Evolutionary conservation across 1,284 basidiomycete species (phyloP).

Genomic region (Sanghuangporus baumii): DNA sequence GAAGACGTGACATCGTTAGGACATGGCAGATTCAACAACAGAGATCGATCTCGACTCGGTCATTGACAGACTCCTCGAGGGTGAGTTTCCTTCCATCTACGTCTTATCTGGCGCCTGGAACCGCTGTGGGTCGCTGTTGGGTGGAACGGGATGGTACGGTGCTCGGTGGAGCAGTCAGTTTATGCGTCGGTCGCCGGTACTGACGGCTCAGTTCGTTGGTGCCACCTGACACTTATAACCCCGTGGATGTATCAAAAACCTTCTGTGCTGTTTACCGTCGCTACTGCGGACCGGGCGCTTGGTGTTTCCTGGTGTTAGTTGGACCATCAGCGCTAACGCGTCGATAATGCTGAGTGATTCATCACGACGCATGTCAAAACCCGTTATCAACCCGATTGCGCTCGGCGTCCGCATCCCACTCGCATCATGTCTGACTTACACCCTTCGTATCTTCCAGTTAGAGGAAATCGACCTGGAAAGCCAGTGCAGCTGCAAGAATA

Average conservation of each 20-base stretch:
- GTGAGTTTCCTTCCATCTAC: conserved; percentile 49
- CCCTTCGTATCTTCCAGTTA: conserved; percentile 47
- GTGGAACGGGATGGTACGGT: neutral
- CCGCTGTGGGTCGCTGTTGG: neutral
- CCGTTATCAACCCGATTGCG: conserved; percentile 1
- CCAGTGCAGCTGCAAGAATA: conserved; percentile 92
- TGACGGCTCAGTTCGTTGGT: neutral
- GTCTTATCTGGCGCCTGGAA: neutral
- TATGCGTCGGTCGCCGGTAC: neutral
- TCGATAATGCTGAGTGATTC: neutral
- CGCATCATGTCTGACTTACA: neutral
- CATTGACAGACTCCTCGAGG: conserved; percentile 94
- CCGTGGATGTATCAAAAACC: neutral
- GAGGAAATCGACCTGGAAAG: conserved; percentile 91
- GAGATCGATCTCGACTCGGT: conserved; percentile 98
- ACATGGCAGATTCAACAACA: conserved; percentile 61
- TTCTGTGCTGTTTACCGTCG: neutral
- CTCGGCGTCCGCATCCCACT: neutral
- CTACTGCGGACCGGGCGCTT: neutral
- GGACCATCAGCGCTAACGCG: neutral
- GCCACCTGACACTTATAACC: neutral
- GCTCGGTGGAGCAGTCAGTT: neutral
- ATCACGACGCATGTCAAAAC: neutral
- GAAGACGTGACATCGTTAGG: conserved; percentile 4
- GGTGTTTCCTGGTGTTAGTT: neutral